Evolutionary conservation across 306 rosid genomes (phyloP), one percentile per base, ranked within the genome.

Genomic region (Citrullus amarus): DNA sequence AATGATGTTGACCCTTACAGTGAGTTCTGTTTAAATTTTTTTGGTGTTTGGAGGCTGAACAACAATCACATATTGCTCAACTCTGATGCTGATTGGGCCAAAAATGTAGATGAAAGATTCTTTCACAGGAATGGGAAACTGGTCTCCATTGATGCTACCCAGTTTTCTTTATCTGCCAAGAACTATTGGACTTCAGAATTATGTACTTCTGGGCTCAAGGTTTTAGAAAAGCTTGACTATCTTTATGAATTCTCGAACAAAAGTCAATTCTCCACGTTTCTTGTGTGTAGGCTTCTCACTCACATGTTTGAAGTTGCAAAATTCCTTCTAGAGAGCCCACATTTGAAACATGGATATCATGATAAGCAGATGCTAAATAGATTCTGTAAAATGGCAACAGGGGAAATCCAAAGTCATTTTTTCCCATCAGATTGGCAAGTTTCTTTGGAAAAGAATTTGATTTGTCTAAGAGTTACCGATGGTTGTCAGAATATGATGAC

Each of bases 81-180:
- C 60, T 82, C 91, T 77, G 86, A 79, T 79, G 96, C 93, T 75
- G 77, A 77, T 63, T 93, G 96, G 96, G 90, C 83, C 60, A 81
- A 41, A 15, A 75, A 81, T 59, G 25, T 81, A 70, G 85, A 77
- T 14, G 84, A n/a, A 36, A 84, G 67, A 25, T 48, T 75, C 72
- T 56, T 88, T 3, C 79, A 67, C 54, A 85, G 51, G 79, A 83
- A 76, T 25, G 89, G 90, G 10, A 82, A 71, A 77, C 36, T 86
- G 62, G 88, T 84, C 17, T 83, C 80, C 17, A 32, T 84, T 41
- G 87, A 87, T 57, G 83, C 43, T 77, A 67, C 62, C 9, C 66
- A 66, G 55, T 81, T 91, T 60, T 81, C 81, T 77, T 79, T 83
- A 13, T 83, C 81, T 25, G 88, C 90, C 79, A 34, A 16, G 61